Base-by-base conservation (phyloP, 768 basidiomycete species). In the Hemileccinum rubropunctum region DNA sequence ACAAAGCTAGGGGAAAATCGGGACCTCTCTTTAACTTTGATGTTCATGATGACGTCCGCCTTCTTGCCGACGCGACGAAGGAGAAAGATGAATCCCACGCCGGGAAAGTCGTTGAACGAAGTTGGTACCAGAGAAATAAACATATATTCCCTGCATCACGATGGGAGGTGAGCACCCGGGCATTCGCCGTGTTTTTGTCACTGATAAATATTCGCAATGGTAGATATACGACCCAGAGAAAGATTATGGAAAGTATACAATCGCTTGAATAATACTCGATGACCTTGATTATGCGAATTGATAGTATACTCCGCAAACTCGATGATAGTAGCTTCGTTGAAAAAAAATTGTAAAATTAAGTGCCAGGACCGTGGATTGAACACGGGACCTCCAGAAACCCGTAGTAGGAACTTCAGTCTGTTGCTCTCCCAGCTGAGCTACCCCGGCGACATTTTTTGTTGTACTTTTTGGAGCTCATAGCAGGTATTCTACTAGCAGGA, bases 31-130 rank as follows among this genome's bases (percentile, higher is more conserved):
- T 99, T 74, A 97, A 89, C 68, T 99, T 99, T 63, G 97, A 99
- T 69, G 97, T 98, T 6, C 97, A 99, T 67, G 97, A 99, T 64
- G 97, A 99, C 65, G 91, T 99, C 4, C 88, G 97, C 15, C 69
- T 99, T 56, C 76, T 98, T 18, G 86, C 91, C 20, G 97, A 99
- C 63, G 97, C 95, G 3, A 92, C 94, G 1, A 82, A 86, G 58
- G 97, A 99, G 71, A 98, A 98, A 71, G 94, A 99, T 59, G 97
- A 99, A 69, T 94, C 91, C 15, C 97, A 99, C 63, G 97, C 97
- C 0, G 97, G 97, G 3, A 99, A 99, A 65, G 97, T 99, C 10
- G 95, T 98, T 6, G 97, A 98, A 69, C 73, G 97, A 54, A 88
- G 88, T 52, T 99, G 89, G 78, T 97, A 98, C 65, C 88, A 94